Conservation (phyloP, 495 filamentous ascomycete genomes). For the Lindgomyces ingoldianus region DNA sequence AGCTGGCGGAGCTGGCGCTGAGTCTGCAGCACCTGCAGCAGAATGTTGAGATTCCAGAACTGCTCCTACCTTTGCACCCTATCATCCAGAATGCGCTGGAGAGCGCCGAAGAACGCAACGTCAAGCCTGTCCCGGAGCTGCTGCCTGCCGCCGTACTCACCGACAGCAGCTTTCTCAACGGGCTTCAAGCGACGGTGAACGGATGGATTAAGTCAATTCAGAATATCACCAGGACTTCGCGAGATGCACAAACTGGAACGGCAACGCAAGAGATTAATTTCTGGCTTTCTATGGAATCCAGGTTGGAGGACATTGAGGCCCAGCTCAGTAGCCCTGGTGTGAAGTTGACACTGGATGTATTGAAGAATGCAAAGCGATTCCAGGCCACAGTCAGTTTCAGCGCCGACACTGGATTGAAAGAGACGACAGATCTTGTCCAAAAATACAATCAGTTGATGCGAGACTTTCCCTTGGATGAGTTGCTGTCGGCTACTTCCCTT, state of each 20-base stretch:
- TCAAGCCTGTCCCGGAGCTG: conserved; percentile 70
- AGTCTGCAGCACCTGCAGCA: conserved; percentile 89
- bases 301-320: conserved; percentile 82
- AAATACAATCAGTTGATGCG: conserved; percentile 99
- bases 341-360: conserved; percentile 84
- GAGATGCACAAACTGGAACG: conserved; percentile 83
- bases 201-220: conserved; percentile 98
- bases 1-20: conserved; percentile 87
- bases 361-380: conserved; percentile 94
- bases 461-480: conserved; percentile 93
- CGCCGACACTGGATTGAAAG: conserved; percentile 91
- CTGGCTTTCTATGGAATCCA: conserved; percentile 93
- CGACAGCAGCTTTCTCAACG: conserved; percentile 90
- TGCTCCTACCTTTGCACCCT: conserved; percentile 81
- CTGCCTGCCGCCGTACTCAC: conserved; percentile 70
- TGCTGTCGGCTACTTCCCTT: conserved; percentile 86
- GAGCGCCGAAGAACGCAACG: conserved; percentile 63
- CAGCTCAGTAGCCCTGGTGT: conserved; percentile 89
- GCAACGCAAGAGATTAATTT: conserved; percentile 98
- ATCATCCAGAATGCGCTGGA: conserved; percentile 82
- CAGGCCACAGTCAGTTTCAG: conserved; percentile 94
- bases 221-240: conserved; percentile 90
- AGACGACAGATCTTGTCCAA: conserved; percentile 90
- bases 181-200: conserved; percentile 88
- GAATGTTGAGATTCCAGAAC: conserved; percentile 94